phyloP scores from a whole-genome alignment of 2,329 filamentous ascomycete genomes.

The Dichotomopilus funicola region DNA sequence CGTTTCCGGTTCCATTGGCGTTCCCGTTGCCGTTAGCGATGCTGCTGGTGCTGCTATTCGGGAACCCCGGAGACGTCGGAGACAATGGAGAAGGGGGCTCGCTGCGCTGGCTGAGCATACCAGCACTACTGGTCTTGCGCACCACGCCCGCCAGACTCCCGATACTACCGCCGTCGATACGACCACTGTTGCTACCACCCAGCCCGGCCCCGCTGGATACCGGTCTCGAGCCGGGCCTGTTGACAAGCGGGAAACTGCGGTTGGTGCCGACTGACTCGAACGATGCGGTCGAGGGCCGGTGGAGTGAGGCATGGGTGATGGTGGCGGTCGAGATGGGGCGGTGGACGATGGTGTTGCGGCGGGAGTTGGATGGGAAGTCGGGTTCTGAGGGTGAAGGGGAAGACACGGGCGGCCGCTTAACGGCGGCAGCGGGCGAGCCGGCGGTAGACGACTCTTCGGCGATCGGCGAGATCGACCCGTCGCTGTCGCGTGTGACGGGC shows the following conservation, averaged over 20 bases:
- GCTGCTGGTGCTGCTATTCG: not conserved
- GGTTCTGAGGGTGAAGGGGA: no score
- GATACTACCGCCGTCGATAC: not conserved
- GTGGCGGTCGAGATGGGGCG: slow-evolving; percentile 39
- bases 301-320: slow-evolving; percentile 30
- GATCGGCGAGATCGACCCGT: slow-evolving; percentile 23
- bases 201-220: not conserved
- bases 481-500: slow-evolving; percentile 14
- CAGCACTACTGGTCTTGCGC: slow-evolving; percentile 33
- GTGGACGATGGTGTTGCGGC: slow-evolving; percentile 32
- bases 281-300: slow-evolving; percentile 52
- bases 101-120: slow-evolving; percentile 39
- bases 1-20: slow-evolving; percentile 20
- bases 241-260: slow-evolving; percentile 56
- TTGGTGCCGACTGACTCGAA: slow-evolving; percentile 53
- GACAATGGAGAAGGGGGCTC: slow-evolving; percentile 34
- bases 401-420: no score
- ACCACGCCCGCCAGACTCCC: not conserved
- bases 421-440: not conserved
- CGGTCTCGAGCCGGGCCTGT: slow-evolving; percentile 32
- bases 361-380: not conserved
- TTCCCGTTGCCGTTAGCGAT: not conserved
- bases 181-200: not conserved
- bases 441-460: slow-evolving; percentile 20
- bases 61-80: not conserved